Evolutionary conservation across 352 stramenopile genomes (phyloP).

Genomic region (Pythium volutum): DNA sequence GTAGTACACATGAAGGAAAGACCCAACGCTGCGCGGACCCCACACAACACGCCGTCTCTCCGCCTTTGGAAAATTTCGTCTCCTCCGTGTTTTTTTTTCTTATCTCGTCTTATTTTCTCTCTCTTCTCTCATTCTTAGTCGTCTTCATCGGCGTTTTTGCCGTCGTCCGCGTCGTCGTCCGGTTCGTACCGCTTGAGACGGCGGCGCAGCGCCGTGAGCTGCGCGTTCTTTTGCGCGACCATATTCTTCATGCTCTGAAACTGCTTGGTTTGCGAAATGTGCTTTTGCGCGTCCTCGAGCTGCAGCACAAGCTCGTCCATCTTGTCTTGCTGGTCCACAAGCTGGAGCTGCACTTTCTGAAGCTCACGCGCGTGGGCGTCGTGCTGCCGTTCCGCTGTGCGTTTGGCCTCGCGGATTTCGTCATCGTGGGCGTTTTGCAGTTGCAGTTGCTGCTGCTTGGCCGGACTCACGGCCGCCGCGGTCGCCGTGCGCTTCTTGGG

Average conservation of each 20-base stretch:
- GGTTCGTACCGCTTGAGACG: slow-evolving; percentile 77
- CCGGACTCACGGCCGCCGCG: slow-evolving; percentile 9
- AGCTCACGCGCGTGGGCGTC: slow-evolving; percentile 53
- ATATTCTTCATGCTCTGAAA: slow-evolving; percentile 85
- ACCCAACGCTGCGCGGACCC: slow-evolving; percentile 6
- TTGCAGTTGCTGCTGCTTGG: slow-evolving; percentile 20
- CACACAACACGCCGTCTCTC: slow-evolving; percentile 4
- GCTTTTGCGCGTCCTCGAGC: slow-evolving; percentile 57
- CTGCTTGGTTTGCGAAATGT: slow-evolving; percentile 76
- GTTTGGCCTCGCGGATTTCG: slow-evolving; percentile 53
- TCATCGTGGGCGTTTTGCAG: slow-evolving; percentile 42
- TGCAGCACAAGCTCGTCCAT: slow-evolving; percentile 55
- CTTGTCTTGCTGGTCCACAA: slow-evolving; percentile 46
- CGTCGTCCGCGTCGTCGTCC: slow-evolving; percentile 53
- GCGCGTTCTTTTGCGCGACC: slow-evolving; percentile 79
- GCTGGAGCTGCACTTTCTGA: slow-evolving; percentile 53
- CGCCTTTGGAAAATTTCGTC: slow-evolving; percentile 9
- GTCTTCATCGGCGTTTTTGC: slow-evolving; percentile 48
- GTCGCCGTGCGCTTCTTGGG: slow-evolving; percentile 6
- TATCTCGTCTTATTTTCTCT: not conserved
- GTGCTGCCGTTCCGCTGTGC: slow-evolving; percentile 43
- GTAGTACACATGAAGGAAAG: slow-evolving; percentile 14
- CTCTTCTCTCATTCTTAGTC: not conserved
- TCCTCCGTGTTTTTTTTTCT: not conserved
- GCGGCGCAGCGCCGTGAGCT: slow-evolving; percentile 63